These are phyloP conservation scores for Phytophthora ramorum DNA, from an alignment of 352 stramenopile species.

Conservation along the genomic window DNA sequence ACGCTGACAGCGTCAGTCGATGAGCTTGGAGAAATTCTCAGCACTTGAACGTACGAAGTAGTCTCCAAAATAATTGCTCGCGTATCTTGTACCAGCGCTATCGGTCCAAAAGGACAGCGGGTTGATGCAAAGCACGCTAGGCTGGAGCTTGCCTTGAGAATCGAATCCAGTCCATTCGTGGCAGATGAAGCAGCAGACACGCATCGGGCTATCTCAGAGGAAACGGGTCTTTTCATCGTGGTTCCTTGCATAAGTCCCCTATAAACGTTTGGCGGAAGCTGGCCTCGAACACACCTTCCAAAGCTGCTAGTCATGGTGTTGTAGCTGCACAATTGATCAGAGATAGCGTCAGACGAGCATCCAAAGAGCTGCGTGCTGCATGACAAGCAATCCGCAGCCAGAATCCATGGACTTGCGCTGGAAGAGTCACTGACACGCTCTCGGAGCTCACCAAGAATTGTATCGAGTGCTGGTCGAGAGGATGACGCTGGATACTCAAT, in stretches of 20 bases:
- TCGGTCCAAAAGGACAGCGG: slow-evolving; percentile 24
- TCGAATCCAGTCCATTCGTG: not conserved
- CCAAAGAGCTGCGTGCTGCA: slow-evolving; percentile 16
- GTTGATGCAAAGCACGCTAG: slow-evolving; percentile 23
- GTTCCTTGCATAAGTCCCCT: slow-evolving; percentile 1
- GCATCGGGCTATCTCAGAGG: slow-evolving; percentile 13
- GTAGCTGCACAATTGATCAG: slow-evolving; percentile 13
- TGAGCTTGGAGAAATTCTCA: slow-evolving; percentile 11
- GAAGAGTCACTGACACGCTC: slow-evolving; percentile 3
- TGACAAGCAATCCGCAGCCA: slow-evolving; percentile 15
- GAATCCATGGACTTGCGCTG: not conserved
- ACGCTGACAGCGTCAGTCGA: slow-evolving; percentile 4
- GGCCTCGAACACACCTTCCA: slow-evolving; percentile 14
- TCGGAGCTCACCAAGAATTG: slow-evolving; percentile 11
- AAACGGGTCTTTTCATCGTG: not conserved
- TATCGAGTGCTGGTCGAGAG: slow-evolving; percentile 9
- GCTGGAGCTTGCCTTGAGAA: slow-evolving; percentile 1
- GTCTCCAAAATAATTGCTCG: slow-evolving; percentile 23
- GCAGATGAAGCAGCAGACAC: not conserved
- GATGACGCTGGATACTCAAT: slow-evolving; percentile 12
- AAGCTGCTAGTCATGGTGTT: slow-evolving; percentile 6
- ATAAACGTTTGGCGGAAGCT: slow-evolving; percentile 6
- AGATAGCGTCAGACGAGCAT: slow-evolving; percentile 5
- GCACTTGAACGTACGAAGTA: slow-evolving; percentile 22
- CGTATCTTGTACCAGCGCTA: slow-evolving; percentile 6